Conservation (phyloP, 1,284 basidiomycete species). For the Termitomyces sp. region DNA sequence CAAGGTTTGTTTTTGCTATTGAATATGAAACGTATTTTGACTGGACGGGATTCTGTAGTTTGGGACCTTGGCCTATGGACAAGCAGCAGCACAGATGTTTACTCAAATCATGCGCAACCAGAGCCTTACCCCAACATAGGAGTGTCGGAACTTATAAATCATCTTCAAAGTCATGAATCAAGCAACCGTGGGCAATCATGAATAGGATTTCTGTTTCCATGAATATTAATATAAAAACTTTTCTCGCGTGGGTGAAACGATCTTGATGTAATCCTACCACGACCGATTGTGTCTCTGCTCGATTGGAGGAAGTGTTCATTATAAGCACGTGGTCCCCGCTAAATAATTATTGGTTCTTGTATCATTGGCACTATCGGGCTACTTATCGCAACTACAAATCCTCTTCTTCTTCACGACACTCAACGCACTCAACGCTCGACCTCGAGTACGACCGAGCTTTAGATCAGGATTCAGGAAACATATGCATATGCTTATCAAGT, state of each 20-base stretch:
- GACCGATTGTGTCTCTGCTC: too few relatives aligned
- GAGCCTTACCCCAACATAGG: conserved; percentile 17
- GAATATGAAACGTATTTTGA: not conserved
- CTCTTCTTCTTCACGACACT: too few relatives aligned
- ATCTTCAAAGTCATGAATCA: not conserved
- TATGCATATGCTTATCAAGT: too few relatives aligned
- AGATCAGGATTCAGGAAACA: too few relatives aligned
- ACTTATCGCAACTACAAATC: too few relatives aligned
- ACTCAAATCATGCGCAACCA: conserved; percentile 34
- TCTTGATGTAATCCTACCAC: not conserved
- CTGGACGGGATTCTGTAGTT: conserved; percentile 12
- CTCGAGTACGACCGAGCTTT: too few relatives aligned
- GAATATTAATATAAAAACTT: not conserved
- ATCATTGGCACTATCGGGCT: too few relatives aligned
- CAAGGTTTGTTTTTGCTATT: conserved; percentile 22
- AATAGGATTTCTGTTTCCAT: not conserved
- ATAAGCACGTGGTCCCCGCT: too few relatives aligned
- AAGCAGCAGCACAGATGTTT: conserved; percentile 36
- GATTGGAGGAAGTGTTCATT: too few relatives aligned
- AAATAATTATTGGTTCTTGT: too few relatives aligned
- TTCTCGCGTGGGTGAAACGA: not conserved
- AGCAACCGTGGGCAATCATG: not conserved
- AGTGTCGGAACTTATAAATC: not conserved
- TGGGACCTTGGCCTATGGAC: conserved; percentile 23
- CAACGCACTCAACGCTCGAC: too few relatives aligned